Evolutionary conservation across 108 stramenopile genomes (phyloP).

Genomic region (Cyclostephanos invisitatus): DNA sequence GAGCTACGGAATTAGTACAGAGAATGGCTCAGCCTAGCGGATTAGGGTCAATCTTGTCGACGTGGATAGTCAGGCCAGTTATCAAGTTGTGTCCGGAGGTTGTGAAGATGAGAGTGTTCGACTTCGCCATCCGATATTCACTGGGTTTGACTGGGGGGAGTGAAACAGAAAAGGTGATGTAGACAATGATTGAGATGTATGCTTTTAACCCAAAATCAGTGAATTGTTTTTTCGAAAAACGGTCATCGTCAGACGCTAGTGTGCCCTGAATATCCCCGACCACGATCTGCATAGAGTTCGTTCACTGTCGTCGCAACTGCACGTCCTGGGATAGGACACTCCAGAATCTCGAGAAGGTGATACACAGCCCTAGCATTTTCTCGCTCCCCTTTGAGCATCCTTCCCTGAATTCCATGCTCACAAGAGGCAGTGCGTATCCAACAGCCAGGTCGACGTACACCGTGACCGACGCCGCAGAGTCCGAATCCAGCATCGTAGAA

Average conservation of each 20-base stretch:
- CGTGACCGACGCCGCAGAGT: too few species aligned
- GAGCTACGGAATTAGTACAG: constrained; percentile 84
- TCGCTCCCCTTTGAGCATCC: constrained; percentile 5
- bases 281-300: too few species aligned
- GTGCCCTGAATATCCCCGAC: too few species aligned
- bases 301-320: too few species aligned
- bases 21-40: constrained; percentile 72
- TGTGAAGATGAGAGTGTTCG: constrained; percentile 75
- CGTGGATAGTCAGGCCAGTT: constrained; percentile 64
- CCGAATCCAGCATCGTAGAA: neutral
- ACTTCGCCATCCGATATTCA: constrained; percentile 73
- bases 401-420: neutral
- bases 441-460: too few species aligned
- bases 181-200: neutral
- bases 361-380: neutral
- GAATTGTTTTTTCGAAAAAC: too few species aligned
- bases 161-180: neutral
- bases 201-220: too few species aligned
- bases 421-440: neutral
- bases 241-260: too few species aligned
- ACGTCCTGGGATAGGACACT: neutral
- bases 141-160: constrained; percentile 52
- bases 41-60: constrained; percentile 53
- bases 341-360: constrained; percentile 9
- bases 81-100: constrained; percentile 64